Conservation (phyloP, 257 asterid species). For the Lycium barbarum region DNA sequence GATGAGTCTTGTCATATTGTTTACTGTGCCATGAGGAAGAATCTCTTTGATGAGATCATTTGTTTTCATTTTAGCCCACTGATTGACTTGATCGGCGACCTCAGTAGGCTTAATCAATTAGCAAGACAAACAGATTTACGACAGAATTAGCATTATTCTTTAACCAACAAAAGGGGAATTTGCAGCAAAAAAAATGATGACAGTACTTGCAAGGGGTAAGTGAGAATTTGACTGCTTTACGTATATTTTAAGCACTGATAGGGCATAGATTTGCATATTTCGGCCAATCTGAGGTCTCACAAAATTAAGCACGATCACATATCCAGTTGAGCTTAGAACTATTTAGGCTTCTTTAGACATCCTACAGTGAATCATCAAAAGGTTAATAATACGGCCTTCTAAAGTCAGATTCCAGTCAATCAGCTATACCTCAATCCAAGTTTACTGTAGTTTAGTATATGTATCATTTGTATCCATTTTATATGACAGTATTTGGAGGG, state of each 20-base stretch:
- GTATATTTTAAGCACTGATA: too few relatives aligned
- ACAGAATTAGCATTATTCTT: not conserved
- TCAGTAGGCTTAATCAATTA: not conserved
- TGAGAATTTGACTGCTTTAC: too few relatives aligned
- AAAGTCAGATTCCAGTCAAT: too few relatives aligned
- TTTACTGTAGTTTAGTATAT: not conserved
- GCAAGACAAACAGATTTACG: conserved; percentile 35
- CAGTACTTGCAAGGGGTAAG: too few relatives aligned
- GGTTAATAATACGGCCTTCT: not conserved
- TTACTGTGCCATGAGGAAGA: not conserved
- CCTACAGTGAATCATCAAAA: conserved; percentile 28
- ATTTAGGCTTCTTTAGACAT: too few relatives aligned
- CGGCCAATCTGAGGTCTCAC: not conserved
- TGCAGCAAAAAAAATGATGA: too few relatives aligned
- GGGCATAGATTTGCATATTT: too few relatives aligned
- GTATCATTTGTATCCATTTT: too few relatives aligned
- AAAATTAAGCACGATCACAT: too few relatives aligned
- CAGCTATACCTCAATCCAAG: too few relatives aligned
- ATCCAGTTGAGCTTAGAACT: too few relatives aligned
- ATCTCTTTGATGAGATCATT: not conserved
- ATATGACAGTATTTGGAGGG: too few relatives aligned
- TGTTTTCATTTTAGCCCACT: conserved; percentile 19
- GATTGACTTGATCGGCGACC: conserved; percentile 18
- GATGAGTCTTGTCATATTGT: not conserved
- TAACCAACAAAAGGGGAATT: not conserved